Evolutionary conservation across 2,329 filamentous ascomycete species (phyloP), one percentile per base, ranked within the genome.

Genomic region (Didymella lethalis): DNA sequence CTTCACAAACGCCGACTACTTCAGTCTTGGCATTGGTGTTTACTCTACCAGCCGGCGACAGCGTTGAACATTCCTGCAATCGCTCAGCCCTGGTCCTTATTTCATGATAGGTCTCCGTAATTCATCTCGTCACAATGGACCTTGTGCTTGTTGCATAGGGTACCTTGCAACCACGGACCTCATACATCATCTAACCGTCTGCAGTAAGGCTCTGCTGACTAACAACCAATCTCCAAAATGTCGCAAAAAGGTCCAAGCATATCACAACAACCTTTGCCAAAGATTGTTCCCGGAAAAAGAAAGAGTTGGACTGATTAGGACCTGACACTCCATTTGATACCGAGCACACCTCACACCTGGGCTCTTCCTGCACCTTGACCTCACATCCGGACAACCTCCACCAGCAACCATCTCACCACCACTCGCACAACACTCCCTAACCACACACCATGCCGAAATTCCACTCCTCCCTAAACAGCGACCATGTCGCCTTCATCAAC

Each of bases 401-500:
- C 38, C 47, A 25, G 7, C 12, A 36, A 20, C 7, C 25, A 45
- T 23, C 48, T 29, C 48, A 45, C 23, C 23, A 23, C 23, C 23
- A 31, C 26, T 31, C n/a, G 10, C 6, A 2, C 25, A 46, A 7
- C 10, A 11, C 23, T 8, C 12, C 31, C 25, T 3, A 36, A 16
- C 7, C 40, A 11, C 12, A n/a, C 59, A 67, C 54, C 55, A 90
- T 90, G 88, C 80, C 80, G 18, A 84, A 85, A 74, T 88, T 85
- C 74, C 88, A 81, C 71, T 72, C 82, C 18, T 82, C 81, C 36
- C 81, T 91, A 61, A 74, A 82, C 3, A 73, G 80, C 7, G 80
- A 87, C 29, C 82, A 91, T 32, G 80, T 82, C 56, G 76, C 81
- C 40, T 93, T 90, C 88, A 85, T 88, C 49, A 81, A 87, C 47